Base-by-base conservation (phyloP, 1,139 yeast genomes). In the Citeromyces hawaiiensis region DNA sequence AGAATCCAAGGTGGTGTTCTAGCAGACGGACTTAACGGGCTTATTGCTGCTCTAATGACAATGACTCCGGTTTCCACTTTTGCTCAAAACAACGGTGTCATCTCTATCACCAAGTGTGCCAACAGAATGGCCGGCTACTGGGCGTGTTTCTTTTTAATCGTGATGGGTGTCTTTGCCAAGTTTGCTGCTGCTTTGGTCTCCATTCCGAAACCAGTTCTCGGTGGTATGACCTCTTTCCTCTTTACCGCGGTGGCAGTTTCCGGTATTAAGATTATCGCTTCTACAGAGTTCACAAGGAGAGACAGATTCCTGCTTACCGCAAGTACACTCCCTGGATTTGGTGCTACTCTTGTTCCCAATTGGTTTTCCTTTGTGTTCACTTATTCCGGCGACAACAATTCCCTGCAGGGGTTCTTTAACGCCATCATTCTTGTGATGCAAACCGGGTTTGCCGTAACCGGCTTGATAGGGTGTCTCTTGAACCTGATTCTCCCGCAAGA, bases 41-140 rank as follows among this genome's bases (percentile, higher is more conserved):
- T 81, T 29, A 48, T 85, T 6, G 80, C 93, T 4, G 87, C 87
- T 15, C 66, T 86, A 41, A 67, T 72, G 67, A 79, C 87, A 11
- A 66, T 82, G 44, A 81, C 94, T 36, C 94, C 95, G 43, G 69
- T 86, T 74, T 77, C 91, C 13, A 80, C 91, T 0, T 86, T 86
- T 63, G 95, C 96, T 11, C 96, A 86, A 60, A 87, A 86, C 61
- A 87, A 87, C 56, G 96, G 96, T 64, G 94, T 86, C 45, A 85
- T 87, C 48, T 79, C 94, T 33, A 70, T 86, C 54, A 86, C 96
- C 39, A 85, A 83, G 56, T 85, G 94, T 63, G 96, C 95, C 41
- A 78, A 81, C 52, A 72, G 93, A 60, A 66, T 69, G 36, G 95
- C 80, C 30, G 96, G 96, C 37, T 82, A 81, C 63, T 85, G 93